Evolutionary conservation across 805 yeast species (phyloP).

Genomic region (Candida palmyrensis): DNA sequence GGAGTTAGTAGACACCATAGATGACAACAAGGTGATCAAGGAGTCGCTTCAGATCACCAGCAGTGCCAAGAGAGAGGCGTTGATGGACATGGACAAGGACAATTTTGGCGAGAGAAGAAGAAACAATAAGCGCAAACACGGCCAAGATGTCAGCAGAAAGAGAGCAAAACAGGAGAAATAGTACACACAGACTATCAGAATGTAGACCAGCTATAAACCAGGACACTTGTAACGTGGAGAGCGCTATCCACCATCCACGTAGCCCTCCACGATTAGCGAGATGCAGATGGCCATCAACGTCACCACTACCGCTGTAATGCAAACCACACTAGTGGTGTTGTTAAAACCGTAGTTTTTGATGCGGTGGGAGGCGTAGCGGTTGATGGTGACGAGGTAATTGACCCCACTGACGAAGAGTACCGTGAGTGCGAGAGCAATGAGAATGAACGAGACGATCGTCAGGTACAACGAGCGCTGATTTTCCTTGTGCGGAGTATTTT

Average conservation of each 20-base stretch:
- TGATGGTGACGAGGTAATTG: slow-evolving; percentile 41
- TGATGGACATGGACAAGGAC: slow-evolving; percentile 91
- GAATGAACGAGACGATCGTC: slow-evolving; percentile 27
- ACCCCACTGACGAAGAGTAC: slow-evolving; percentile 33
- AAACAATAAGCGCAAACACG: slow-evolving; percentile 42
- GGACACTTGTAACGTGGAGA: too few relatives aligned
- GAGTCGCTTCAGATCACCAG: slow-evolving; percentile 65
- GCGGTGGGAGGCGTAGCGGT: slow-evolving; percentile 37
- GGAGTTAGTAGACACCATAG: slow-evolving; percentile 65
- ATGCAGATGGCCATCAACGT: slow-evolving; percentile 32
- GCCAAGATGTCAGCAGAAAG: slow-evolving; percentile 10
- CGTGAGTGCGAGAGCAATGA: slow-evolving; percentile 33
- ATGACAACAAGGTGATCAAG: slow-evolving; percentile 74
- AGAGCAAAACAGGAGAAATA: slow-evolving; percentile 9
- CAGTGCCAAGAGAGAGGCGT: slow-evolving; percentile 82
- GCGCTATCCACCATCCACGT: slow-evolving; percentile 2
- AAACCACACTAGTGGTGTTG: slow-evolving; percentile 23
- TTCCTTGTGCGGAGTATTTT: slow-evolving; percentile 4
- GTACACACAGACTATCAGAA: background rate
- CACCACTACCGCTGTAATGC: slow-evolving; percentile 29
- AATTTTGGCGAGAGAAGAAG: slow-evolving; percentile 73
- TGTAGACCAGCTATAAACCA: slow-evolving; percentile 1
- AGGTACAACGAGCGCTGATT: slow-evolving; percentile 15
- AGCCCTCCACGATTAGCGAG: slow-evolving; percentile 19
- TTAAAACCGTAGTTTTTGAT: slow-evolving; percentile 34